Base-by-base conservation (phyloP, 192 early-diverging fungal species). In the Backusella psychrophila region DNA sequence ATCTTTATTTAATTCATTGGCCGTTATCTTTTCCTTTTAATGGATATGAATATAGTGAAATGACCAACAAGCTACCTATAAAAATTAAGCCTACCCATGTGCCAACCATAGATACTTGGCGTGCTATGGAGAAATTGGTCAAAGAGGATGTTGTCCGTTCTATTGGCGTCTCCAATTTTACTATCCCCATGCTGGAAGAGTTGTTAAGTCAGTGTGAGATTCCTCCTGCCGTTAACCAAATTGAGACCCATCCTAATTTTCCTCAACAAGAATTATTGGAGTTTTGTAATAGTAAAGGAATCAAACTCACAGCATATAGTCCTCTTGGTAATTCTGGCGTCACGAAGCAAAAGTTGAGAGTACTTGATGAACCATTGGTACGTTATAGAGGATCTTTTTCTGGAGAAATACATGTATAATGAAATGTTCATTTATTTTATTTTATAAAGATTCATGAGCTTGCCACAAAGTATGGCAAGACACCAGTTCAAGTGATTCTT, bases 1-100 rank as follows among this genome's bases (percentile, higher is more conserved):
- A 96, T 74, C 75, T 96, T 65, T 93, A 94, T 73, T 84, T 96
- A 29, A 85, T 96, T 74, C 94, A 96, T 85, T 96, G 92, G 93
- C 95, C 95, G 0, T 72, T 88, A 31, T 88, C 93, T 4, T 85
- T 91, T 66, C 44, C 15, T 9, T 72, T 79, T 74, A 71, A 49
- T 66, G 35, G 26, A 26, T 78, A 72, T 75, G 66, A 68, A 3
- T 15, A 34, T 1, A 39, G 23, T 11, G 35, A 70, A 2, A 11
- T 53, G n/a, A 26, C 6, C 38, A 26, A 19, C 23, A 67, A 71
- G 29, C 34, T 69, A 59, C 72, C 73, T 6, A 49, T 53, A 4
- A 46, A 74, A 29, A 44, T 72, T 3, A 53, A 70, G n/a, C 46
- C 68, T 39, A 75, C 52, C 26, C 65, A 73, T 26, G 59, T 71